Base-by-base conservation (phyloP, 1,284 basidiomycete species). In the Neolentinus lepideus region DNA sequence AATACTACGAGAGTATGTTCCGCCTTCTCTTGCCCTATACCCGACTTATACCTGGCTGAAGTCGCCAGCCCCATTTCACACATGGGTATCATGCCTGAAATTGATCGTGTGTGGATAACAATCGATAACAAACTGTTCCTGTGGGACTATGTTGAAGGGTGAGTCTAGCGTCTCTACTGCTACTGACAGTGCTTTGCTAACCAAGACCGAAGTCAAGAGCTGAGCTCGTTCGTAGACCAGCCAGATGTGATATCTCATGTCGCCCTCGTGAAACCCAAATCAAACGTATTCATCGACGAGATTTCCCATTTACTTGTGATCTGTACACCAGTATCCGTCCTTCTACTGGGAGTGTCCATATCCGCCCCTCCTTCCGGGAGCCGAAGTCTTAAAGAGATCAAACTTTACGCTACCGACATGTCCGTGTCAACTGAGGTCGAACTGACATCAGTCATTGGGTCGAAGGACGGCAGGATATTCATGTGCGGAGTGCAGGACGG, bases 81-180 rank as follows among this genome's bases (percentile, higher is more conserved):
- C 56, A 94, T 97, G 90, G 96, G 96, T 10, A 72, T 99, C 55
- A 85, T 99, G 66, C 88, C 94, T 29, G 92, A 95, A 63, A 92
- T 99, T 60, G 92, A 94, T 62, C 82, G 94, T 52, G 95, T 92
- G 0, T 99, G 95, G 93, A 91, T 98, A 62, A 88, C 92, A 10
- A 89, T 98, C 59, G 94, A 98, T 74, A 88, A 96, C 69, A 91
- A 92, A 64, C 77, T 99, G 43, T 94, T 97, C 66, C 75, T 99
- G 26, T 99, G 97, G 97, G 93, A 98, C 71, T 99, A 98, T 70
- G 75, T 86, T 52, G 92, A 97, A 65, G 92, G 92, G 88, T 93
- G 64, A 59, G 84, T 77, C 31, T 16, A 12, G n/a, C 52, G n/a
- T n/a, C n/a, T n/a, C n/a, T n/a, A n/a, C 26, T 29, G 19, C 1